Evolutionary conservation across 495 filamentous ascomycete species (phyloP).

Genomic region (Halenospora varia): DNA sequence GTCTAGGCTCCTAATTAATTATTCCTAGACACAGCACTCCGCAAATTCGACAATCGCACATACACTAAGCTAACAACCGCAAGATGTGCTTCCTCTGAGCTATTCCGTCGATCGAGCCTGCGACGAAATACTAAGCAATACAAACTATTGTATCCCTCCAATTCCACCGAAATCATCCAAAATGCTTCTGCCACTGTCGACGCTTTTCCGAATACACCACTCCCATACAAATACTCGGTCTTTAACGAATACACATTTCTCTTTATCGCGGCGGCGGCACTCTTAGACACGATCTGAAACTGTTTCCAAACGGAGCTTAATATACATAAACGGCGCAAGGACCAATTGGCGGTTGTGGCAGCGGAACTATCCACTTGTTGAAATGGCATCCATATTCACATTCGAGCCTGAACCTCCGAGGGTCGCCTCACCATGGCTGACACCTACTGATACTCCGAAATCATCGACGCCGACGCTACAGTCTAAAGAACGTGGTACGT

Average conservation of each 20-base stretch:
- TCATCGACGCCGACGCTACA: conserved; percentile 22
- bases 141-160: conserved; percentile 6
- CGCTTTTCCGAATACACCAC: conserved; percentile 44
- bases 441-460: conserved; percentile 23
- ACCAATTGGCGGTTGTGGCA: too few species aligned
- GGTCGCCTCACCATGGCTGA: conserved; percentile 86
- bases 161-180: conserved; percentile 32
- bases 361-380: too few species aligned
- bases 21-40: background rate
- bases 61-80: background rate
- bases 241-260: conserved; percentile 30
- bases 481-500: conserved; percentile 4
- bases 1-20: background rate
- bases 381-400: conserved; percentile 96
- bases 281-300: too few species aligned
- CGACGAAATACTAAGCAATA: too few species aligned
- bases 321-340: conserved; percentile 4
- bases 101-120: background rate
- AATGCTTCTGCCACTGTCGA: conserved; percentile 59
- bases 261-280: conserved; percentile 22
- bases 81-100: background rate
- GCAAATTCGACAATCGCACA: conserved; percentile 9
- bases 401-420: conserved; percentile 84
- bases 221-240: conserved; percentile 45
- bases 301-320: too few species aligned